Percentiles rank a stretch among this genome's conserved stretches.
phyloP scores from a whole-genome alignment of 2,329 filamentous ascomycete genomes.

The Fusarium euwallaceae region DNA sequence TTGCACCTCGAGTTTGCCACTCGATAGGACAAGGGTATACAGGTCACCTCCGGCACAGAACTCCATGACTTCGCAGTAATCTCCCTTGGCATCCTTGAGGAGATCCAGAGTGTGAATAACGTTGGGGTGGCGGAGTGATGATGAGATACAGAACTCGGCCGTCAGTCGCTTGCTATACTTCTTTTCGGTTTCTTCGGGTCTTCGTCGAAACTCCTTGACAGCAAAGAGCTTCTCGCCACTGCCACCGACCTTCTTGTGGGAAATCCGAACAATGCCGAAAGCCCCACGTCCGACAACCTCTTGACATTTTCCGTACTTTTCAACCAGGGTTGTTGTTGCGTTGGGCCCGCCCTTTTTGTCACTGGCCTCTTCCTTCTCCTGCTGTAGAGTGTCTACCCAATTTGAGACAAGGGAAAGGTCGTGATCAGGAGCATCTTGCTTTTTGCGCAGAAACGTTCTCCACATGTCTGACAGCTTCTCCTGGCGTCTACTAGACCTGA shows the following conservation, averaged over 20 bases:
- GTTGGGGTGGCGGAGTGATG: slow-evolving; percentile 94
- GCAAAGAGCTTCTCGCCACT: slow-evolving; percentile 92
- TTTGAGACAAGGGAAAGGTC: slow-evolving; percentile 93
- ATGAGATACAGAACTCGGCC: slow-evolving; percentile 98
- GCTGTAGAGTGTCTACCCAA: slow-evolving; percentile 94
- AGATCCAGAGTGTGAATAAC: slow-evolving; percentile 98
- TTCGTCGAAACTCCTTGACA: slow-evolving; percentile 96
- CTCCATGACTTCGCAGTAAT: slow-evolving; percentile 99
- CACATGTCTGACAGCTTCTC: slow-evolving; percentile 96
- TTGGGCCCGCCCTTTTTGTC: slow-evolving; percentile 84
- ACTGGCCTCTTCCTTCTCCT: slow-evolving; percentile 86
- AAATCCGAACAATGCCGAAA: slow-evolving; percentile 97
- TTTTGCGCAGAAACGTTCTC: slow-evolving; percentile 86
- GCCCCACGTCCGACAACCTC: slow-evolving; percentile 96
- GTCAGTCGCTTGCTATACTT: slow-evolving; percentile 98
- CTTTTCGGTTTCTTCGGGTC: slow-evolving; percentile 94
- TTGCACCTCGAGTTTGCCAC: slow-evolving; percentile 89
- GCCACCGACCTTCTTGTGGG: slow-evolving; percentile 91
- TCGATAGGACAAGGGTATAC: slow-evolving; percentile 91
- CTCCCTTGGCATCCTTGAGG: slow-evolving; percentile 94
- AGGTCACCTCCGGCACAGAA: slow-evolving; percentile 97
- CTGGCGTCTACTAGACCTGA: slow-evolving; percentile 91
- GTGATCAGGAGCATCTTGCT: slow-evolving; percentile 80
- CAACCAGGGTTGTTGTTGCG: slow-evolving; percentile 80
- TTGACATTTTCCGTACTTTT: slow-evolving; percentile 99